Conservation (phyloP, 495 filamentous ascomycete species). For the Xylaria flabelliformis region DNA sequence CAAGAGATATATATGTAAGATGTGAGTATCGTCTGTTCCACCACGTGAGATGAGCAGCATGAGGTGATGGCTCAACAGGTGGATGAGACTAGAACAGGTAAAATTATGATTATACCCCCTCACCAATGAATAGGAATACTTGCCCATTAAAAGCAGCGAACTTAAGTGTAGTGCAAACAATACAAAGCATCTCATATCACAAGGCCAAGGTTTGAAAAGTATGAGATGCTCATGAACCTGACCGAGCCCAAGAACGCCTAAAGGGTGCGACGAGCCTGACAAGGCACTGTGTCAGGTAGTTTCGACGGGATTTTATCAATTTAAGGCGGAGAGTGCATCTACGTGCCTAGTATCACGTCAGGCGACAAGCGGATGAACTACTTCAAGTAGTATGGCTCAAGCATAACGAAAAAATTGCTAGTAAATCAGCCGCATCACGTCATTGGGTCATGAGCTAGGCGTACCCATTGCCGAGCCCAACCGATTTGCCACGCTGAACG, state of each 20-base stretch:
- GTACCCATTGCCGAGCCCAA: conserved; percentile 21
- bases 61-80: background rate
- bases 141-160: background rate
- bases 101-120: background rate
- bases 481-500: conserved; percentile 2
- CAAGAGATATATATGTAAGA: background rate
- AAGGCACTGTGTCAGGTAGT: background rate
- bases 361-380: conserved; percentile 9
- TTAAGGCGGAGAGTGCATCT: background rate
- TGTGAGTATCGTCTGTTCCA: conserved; percentile 14
- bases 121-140: background rate
- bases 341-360: background rate
- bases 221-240: background rate
- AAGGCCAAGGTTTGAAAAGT: background rate
- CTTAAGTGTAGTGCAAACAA: too few relatives aligned
- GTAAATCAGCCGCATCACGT: conserved; percentile 24
- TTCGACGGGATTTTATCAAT: background rate
- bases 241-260: background rate
- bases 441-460: conserved; percentile 25
- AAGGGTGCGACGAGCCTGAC: background rate
- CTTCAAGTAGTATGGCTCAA: conserved; percentile 23
- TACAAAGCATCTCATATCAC: background rate
- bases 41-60: background rate
- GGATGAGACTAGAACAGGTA: background rate
- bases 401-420: background rate